Percentiles rank a stretch among this genome's conserved stretches.
Evolutionary conservation across 768 basidiomycete genomes (phyloP).

Genomic region (Tylopilus balloui): DNA sequence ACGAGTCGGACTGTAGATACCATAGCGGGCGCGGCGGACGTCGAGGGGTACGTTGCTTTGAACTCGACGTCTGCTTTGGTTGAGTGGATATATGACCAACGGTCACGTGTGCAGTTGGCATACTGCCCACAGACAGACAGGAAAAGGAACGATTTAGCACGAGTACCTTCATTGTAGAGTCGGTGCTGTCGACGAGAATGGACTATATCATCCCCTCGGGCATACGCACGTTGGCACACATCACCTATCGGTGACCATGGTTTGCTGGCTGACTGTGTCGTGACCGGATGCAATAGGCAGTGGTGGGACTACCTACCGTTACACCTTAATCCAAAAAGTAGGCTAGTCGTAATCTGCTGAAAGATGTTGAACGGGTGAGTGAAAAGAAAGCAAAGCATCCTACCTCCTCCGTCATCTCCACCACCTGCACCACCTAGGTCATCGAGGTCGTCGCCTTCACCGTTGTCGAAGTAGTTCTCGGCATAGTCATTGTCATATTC

Average conservation of each 20-base stretch:
- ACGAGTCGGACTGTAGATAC: conserved; percentile 18
- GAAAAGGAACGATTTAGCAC: background rate
- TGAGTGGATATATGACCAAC: background rate
- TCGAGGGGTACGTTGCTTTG: conserved; percentile 5
- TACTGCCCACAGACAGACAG: background rate
- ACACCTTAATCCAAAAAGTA: background rate
- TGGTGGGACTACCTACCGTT: conserved; percentile 3
- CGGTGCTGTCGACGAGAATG: background rate
- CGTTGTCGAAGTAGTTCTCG: conserved; percentile 88
- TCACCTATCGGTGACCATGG: background rate
- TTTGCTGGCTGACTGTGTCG: background rate
- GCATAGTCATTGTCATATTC: conserved; percentile 91
- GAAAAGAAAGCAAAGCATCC: background rate
- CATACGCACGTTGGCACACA: background rate
- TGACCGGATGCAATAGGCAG: background rate
- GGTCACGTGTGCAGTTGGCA: conserved; percentile 22
- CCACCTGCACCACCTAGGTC: conserved; percentile 70
- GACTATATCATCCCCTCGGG: background rate
- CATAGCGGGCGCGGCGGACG: conserved; percentile 17
- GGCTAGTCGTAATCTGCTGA: conserved; percentile 27
- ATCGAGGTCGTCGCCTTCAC: conserved; percentile 77
- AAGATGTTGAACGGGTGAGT: background rate
- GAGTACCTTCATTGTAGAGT: background rate
- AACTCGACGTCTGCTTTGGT: background rate
- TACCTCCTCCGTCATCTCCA: conserved; percentile 58